Base-by-base conservation (phyloP, 2,329 filamentous ascomycete genomes). In the Seiridium cupressi region DNA sequence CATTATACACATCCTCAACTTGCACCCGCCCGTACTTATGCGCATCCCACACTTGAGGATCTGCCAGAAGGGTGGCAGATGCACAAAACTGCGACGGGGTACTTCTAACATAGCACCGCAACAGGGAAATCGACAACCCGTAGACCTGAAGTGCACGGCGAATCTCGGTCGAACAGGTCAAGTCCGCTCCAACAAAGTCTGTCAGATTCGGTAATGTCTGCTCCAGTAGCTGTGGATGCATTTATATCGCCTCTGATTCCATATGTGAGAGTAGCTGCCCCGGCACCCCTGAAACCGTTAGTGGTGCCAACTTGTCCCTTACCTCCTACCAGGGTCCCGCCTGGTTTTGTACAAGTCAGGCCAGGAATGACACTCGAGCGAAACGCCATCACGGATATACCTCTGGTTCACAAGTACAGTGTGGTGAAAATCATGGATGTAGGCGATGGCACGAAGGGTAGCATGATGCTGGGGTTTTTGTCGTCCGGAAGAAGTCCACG, bases 381-480 rank as follows among this genome's bases (percentile, higher is more conserved):
- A 2, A 55, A 55, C 1, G 26, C 3, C n/a, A 48, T 60, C 35
- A 44, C 48, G 5, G 9, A 10, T 11, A 42, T n/a, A 11, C 31
- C 61, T 5, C 51, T 60, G 18, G 26, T 55, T 6, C 31, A 58
- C 46, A 44, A 60, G 47, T 61, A 62, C 36, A 26, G 58, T 40
- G n/a, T 48, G 11, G 34, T 60, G 40, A 61, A 55, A 34, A 47
- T 40, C 46, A 49, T 62, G 9, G 58, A 60, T 31, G 54, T 38
- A 31, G 61, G 59, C 8, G 8, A 56, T 32, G 60, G 60, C 2
- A 18, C 13, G 3, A 32, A 55, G 42, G 62, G 60, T 8, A 60
- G 57, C 11, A 63, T 63, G 62, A 63, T 40, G 35, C 32, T 32
- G 60, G 62, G 34, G 44, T 62, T 13, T 55, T 58, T 42, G 49